phyloP scores from a whole-genome alignment of 2,329 filamentous ascomycete species.

The Colletotrichum higginsianum region DNA sequence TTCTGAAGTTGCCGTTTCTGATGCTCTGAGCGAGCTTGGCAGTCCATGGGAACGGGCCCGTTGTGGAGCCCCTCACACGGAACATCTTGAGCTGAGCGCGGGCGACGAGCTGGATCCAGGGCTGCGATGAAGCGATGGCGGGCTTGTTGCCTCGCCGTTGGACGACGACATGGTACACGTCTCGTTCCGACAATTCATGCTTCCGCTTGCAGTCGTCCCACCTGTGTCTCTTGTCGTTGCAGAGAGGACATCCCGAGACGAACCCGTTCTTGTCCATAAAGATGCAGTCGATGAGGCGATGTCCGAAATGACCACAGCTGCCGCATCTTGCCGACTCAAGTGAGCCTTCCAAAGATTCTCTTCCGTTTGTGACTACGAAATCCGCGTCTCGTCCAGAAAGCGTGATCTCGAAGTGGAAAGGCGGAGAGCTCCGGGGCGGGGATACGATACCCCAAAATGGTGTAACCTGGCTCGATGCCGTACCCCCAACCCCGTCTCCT shows the following conservation, averaged over 20 bases:
- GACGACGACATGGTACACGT: background rate
- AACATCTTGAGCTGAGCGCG: background rate
- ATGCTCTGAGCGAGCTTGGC: too few species aligned
- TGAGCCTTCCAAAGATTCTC: too few species aligned
- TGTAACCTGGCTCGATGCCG: too few species aligned
- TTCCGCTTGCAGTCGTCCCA: too few species aligned
- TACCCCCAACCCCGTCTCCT: too few species aligned
- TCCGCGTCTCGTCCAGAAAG: too few species aligned
- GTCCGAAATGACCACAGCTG: background rate
- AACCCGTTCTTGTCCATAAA: background rate
- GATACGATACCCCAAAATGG: too few species aligned
- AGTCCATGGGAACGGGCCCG: too few species aligned
- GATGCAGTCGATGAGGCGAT: background rate
- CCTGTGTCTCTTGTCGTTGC: background rate
- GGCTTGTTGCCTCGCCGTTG: constrained; percentile 1
- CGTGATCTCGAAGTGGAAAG: background rate
- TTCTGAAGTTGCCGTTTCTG: too few species aligned
- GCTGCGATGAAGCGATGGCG: background rate
- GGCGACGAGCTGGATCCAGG: background rate
- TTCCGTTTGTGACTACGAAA: too few species aligned
- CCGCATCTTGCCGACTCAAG: background rate
- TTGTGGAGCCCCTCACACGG: background rate
- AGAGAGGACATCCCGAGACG: background rate
- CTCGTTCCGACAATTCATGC: too few species aligned
- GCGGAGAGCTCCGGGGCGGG: too few species aligned